A percentile compares a stretch with the other conserved stretches of the same genome.
Conservation (phyloP, 108 stramenopile genomes). For the Skeletonema menzelii region DNA sequence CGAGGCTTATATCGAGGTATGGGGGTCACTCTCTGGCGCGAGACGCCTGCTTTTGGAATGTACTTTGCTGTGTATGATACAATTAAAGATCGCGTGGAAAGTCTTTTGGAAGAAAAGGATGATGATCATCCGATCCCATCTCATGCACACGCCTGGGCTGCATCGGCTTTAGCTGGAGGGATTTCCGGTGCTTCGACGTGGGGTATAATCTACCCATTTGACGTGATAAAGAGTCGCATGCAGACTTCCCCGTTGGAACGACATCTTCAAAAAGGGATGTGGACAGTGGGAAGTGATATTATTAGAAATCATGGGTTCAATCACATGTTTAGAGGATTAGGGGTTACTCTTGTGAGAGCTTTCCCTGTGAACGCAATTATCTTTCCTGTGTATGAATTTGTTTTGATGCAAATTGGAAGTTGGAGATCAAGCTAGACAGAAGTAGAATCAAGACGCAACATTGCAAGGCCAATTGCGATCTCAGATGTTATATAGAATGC, state of each 20-base stretch:
- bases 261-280: conserved; percentile 37
- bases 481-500: background rate
- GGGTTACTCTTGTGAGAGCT: conserved; percentile 85
- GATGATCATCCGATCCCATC: conserved; percentile 35
- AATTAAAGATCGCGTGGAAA: conserved; percentile 56
- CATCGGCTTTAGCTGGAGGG: conserved; percentile 87
- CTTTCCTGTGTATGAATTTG: conserved; percentile 90
- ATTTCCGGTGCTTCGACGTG: conserved; percentile 86
- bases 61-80: conserved; percentile 91
- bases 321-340: conserved; percentile 85
- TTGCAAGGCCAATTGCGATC: background rate
- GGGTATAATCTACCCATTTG: conserved; percentile 88
- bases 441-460: background rate
- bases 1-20: conserved; percentile 73
- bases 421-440: conserved; percentile 2
- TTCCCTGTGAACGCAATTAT: conserved; percentile 94
- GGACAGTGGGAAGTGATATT: conserved; percentile 48
- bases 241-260: conserved; percentile 70
- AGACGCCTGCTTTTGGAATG: conserved; percentile 89
- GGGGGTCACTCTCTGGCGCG: conserved; percentile 72
- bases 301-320: conserved; percentile 62
- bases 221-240: conserved; percentile 89
- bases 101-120: conserved; percentile 38
- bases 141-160: conserved; percentile 65
- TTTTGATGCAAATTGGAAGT: conserved; percentile 51